Evolutionary conservation across 257 asterid genomes (phyloP).

Genomic region (Ballota nigra): DNA sequence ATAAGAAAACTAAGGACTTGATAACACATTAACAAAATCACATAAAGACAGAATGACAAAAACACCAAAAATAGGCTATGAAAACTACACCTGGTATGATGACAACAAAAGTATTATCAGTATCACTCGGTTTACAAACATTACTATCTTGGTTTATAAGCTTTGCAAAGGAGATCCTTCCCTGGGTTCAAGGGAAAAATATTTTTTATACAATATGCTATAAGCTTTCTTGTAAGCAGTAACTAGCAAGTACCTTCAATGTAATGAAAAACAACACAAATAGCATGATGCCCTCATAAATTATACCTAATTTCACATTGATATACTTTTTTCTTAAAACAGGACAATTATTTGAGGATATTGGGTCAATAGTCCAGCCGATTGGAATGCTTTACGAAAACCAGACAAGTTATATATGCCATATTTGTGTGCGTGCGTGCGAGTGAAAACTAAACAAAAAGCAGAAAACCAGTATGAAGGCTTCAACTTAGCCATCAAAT

Average conservation of each 20-base stretch:
- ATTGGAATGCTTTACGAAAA: background rate
- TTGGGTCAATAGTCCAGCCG: background rate
- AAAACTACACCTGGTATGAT: background rate
- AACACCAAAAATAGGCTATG: background rate
- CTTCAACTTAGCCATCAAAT: conserved; percentile 70
- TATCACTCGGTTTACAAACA: background rate
- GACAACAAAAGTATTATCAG: conserved; percentile 8
- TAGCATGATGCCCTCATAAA: too few relatives aligned
- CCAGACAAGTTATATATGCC: conserved; percentile 29
- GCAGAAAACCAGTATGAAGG: conserved; percentile 95
- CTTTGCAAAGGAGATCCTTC: too few relatives aligned
- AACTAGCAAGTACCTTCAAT: too few relatives aligned
- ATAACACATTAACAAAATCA: background rate
- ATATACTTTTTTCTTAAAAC: background rate
- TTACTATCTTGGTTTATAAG: too few relatives aligned
- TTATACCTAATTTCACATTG: too few relatives aligned
- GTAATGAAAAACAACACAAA: too few relatives aligned
- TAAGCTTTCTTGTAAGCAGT: too few relatives aligned
- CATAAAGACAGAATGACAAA: background rate
- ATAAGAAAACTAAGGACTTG: background rate
- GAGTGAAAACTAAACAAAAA: too few relatives aligned
- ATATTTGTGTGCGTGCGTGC: conserved; percentile 87
- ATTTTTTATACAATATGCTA: too few relatives aligned
- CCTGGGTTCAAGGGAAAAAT: too few relatives aligned
- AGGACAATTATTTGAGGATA: background rate